Evolutionary conservation across 73 alveolate species (phyloP).

Genomic region (Blepharisma japonicum): DNA sequence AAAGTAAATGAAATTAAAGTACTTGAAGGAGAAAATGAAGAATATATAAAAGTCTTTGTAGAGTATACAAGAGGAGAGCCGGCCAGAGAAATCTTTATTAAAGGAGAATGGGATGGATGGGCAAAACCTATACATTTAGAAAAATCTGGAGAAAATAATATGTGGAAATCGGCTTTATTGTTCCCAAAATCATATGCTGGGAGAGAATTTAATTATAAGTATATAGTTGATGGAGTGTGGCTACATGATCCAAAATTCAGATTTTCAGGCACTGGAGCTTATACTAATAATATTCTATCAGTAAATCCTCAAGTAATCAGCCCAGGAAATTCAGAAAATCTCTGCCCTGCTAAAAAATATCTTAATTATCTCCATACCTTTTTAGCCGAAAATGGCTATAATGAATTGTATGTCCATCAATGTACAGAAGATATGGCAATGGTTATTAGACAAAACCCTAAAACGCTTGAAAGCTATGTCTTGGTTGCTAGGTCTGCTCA

Average conservation of each 20-base stretch:
- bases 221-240: not conserved
- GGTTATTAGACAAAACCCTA: conserved; percentile 29
- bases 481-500: not conserved
- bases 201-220: not conserved
- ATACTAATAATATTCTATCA: not conserved
- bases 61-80: not conserved
- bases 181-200: not conserved
- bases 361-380: not conserved
- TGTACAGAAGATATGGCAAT: not conserved
- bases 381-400: not conserved
- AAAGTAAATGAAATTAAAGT: not conserved
- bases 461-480: not conserved
- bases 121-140: not conserved
- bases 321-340: not conserved
- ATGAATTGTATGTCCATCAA: conserved; percentile 15
- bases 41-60: not conserved
- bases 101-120: conserved; percentile 32
- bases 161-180: not conserved
- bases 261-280: not conserved
- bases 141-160: not conserved
- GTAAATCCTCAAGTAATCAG: conserved; percentile 1
- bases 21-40: not conserved
- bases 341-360: not conserved
- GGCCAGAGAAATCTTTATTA: not conserved
- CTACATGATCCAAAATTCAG: not conserved